A percentile compares a stretch with the other conserved stretches of the same genome.
Conservation (phyloP, 2,329 filamentous ascomycete genomes). For the Penicillium sp. region DNA sequence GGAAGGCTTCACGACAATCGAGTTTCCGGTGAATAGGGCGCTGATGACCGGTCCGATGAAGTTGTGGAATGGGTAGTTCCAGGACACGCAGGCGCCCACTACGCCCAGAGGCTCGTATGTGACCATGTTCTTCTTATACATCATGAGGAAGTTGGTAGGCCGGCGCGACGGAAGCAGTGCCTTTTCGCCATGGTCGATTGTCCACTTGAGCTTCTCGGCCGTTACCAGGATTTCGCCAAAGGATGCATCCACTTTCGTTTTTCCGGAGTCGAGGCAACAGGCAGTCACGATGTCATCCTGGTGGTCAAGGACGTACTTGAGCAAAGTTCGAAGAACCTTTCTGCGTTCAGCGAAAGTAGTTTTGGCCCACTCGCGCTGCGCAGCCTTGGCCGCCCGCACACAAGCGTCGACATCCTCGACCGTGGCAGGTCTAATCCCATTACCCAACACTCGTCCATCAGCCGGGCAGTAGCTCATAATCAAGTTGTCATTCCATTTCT, state of each 20-base stretch:
- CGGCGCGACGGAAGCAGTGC: slow-evolving; percentile 67
- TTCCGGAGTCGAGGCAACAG: slow-evolving; percentile 88
- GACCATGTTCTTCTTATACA: slow-evolving; percentile 89
- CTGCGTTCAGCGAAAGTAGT: slow-evolving; percentile 75
- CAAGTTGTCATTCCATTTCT: slow-evolving; percentile 39
- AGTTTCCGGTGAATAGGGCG: slow-evolving; percentile 85
- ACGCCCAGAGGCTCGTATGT: slow-evolving; percentile 89
- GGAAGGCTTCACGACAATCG: slow-evolving; percentile 86
- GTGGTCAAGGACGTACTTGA: slow-evolving; percentile 75
- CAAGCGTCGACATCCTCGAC: slow-evolving; percentile 72
- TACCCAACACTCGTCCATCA: slow-evolving; percentile 75
- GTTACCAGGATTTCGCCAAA: slow-evolving; percentile 94
- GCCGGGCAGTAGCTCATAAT: slow-evolving; percentile 63
- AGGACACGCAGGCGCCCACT: slow-evolving; percentile 86
- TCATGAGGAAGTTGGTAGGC: slow-evolving; percentile 88
- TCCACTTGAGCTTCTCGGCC: slow-evolving; percentile 91
- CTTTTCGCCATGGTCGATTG: slow-evolving; percentile 80
- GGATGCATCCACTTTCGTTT: slow-evolving; percentile 90
- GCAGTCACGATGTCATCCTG: slow-evolving; percentile 80
- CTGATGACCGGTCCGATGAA: slow-evolving; percentile 86
- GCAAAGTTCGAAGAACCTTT: slow-evolving; percentile 72
- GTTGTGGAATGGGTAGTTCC: slow-evolving; percentile 98
- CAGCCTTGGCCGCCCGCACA: slow-evolving; percentile 66
- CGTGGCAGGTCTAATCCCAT: slow-evolving; percentile 63
- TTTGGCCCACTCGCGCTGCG: slow-evolving; percentile 70